Evolutionary conservation across 495 filamentous ascomycete species (phyloP).

Genomic region (Daldinia vernicosa): DNA sequence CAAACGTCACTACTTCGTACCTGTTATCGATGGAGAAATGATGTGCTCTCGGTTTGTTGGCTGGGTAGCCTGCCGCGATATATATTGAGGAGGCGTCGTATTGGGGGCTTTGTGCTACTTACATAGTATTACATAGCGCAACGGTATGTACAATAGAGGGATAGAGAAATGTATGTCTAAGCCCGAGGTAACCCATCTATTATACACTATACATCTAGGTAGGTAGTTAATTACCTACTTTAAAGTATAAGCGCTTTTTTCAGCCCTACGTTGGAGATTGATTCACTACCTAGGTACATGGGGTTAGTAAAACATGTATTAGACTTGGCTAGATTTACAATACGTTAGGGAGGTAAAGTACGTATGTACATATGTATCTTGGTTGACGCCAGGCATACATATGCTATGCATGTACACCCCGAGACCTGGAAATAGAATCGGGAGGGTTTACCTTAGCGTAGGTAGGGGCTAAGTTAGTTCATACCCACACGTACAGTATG

Average conservation of each 20-base stretch:
- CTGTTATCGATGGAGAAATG: not conserved
- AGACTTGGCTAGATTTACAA: too few relatives aligned
- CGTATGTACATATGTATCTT: not conserved
- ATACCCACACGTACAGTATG: too few relatives aligned
- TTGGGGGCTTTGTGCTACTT: not conserved
- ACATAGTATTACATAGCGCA: not conserved
- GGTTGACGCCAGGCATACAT: conserved; percentile 1
- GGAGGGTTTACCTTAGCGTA: not conserved
- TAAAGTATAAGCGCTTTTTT: not conserved
- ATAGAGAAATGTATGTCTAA: not conserved
- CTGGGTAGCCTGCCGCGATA: not conserved
- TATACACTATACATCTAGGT: too few relatives aligned
- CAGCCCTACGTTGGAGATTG: conserved; percentile 1
- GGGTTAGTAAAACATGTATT: not conserved
- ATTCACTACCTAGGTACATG: too few relatives aligned
- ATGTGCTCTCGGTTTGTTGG: not conserved
- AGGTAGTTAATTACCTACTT: not conserved
- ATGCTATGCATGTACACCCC: conserved; percentile 32
- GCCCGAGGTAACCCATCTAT: not conserved
- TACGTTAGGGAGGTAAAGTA: too few relatives aligned
- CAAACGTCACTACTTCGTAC: not conserved
- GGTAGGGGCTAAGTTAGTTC: too few relatives aligned
- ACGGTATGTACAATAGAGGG: too few relatives aligned
- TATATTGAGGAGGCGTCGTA: not conserved
- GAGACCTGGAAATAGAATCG: conserved; percentile 32